Evolutionary conservation across 163 green algal genomes (phyloP).

Genomic region (Volvox carteri): DNA sequence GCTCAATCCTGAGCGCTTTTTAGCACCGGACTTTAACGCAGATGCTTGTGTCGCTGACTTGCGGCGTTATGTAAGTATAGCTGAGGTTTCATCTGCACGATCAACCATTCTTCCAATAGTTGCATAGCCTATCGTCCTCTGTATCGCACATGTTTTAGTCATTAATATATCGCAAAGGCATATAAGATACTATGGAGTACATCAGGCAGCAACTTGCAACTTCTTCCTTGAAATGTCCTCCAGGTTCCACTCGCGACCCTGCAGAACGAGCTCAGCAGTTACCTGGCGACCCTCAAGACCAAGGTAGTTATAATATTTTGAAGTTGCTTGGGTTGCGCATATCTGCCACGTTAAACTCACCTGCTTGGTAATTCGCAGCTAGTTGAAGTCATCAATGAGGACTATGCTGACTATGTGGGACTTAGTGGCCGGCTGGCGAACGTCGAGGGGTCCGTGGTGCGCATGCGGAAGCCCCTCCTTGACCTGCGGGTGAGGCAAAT

Average conservation of each 20-base stretch:
- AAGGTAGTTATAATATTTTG: conserved; percentile 67
- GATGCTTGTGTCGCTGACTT: conserved; percentile 89
- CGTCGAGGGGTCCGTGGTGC: conserved; percentile 88
- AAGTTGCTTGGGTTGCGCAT: not conserved
- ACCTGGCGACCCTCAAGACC: conserved; percentile 82
- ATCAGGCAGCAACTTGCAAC: no score
- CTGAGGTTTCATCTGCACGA: not conserved
- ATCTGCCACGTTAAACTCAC: not conserved
- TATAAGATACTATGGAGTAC: no score
- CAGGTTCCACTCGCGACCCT: conserved; percentile 93
- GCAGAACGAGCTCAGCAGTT: conserved; percentile 82
- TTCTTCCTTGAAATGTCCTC: conserved; percentile 5
- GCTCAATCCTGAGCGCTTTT: conserved; percentile 89
- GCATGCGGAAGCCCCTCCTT: conserved; percentile 89
- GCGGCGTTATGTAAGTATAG: conserved; percentile 80
- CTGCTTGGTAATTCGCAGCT: conserved; percentile 67
- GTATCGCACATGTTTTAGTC: no score
- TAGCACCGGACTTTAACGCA: conserved; percentile 80
- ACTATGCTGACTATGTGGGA: conserved; percentile 96
- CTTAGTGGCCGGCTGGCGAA: conserved; percentile 89
- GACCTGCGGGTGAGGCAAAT: conserved; percentile 76
- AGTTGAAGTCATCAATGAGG: conserved; percentile 95
- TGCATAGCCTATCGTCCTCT: no score
- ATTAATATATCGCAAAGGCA: no score
- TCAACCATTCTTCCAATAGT: not conserved